Percentiles rank a stretch among this genome's conserved stretches.
Conservation (phyloP, 306 rosid species). For the Glycine latifolia region DNA sequence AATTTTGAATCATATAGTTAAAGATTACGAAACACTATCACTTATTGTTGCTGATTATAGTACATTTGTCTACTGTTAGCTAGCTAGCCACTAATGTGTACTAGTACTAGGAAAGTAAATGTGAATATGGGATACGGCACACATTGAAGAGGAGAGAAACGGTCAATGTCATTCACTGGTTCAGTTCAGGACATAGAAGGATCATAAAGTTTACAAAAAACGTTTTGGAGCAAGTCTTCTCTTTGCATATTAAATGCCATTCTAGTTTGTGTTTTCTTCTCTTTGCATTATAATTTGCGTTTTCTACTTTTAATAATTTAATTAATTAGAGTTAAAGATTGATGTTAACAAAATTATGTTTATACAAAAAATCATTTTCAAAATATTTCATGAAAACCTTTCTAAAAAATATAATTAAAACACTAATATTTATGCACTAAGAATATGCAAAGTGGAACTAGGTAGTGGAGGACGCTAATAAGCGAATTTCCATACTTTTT, state of each 20-base stretch:
- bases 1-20: no score
- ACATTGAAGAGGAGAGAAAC: not conserved
- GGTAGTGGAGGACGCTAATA: no score
- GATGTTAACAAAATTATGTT: not conserved
- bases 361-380: not conserved
- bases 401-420: not conserved
- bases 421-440: not conserved
- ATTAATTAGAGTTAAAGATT: not conserved
- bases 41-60: no score
- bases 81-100: no score
- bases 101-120: not conserved
- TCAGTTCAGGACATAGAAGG: not conserved
- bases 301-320: no score
- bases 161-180: conserved; percentile 4
- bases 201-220: not conserved
- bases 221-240: not conserved
- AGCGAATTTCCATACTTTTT: no score
- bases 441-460: not conserved
- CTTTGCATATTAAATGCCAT: not conserved
- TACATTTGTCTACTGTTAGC: no score
- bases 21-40: no score
- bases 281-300: no score
- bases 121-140: not conserved
- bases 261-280: no score
- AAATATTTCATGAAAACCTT: not conserved